Evolutionary conservation across 768 basidiomycete species (phyloP).

Genomic region (Mycena galericulata): DNA sequence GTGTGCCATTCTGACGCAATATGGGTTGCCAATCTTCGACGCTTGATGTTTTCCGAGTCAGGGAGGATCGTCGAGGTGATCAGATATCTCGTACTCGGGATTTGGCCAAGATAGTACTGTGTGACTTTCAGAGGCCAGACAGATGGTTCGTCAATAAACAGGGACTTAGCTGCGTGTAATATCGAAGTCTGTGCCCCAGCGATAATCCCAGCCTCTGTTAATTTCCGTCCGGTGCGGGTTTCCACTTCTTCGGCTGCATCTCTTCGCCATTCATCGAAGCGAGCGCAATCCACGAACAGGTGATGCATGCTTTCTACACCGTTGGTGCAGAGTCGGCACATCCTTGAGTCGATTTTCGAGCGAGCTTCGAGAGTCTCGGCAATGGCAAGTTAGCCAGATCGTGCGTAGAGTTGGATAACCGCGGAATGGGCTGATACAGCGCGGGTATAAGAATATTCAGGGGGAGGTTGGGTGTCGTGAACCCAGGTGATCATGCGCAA

Average conservation of each 20-base stretch:
- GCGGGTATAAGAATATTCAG: constrained; percentile 8
- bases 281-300: background rate
- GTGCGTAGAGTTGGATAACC: constrained; percentile 6
- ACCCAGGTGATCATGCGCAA: background rate
- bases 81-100: background rate
- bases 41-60: background rate
- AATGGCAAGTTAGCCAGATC: constrained; percentile 7
- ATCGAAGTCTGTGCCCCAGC: background rate
- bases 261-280: background rate
- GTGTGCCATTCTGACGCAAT: no score
- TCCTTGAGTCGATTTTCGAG: background rate
- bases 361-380: constrained; percentile 1
- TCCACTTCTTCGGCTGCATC: background rate
- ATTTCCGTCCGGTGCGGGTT: background rate
- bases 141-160: background rate
- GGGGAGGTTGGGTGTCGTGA: background rate
- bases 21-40: no score
- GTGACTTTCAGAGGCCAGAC: background rate
- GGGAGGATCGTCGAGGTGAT: background rate
- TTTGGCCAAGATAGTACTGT: background rate
- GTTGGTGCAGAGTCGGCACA: background rate
- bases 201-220: background rate
- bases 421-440: constrained; percentile 3
- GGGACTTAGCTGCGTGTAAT: background rate
- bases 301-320: constrained; percentile 13